Evolutionary conservation across 1,139 yeast genomes (phyloP), one percentile per base, ranked within the genome.

Genomic region (Scheffersomyces illinoinensis): DNA sequence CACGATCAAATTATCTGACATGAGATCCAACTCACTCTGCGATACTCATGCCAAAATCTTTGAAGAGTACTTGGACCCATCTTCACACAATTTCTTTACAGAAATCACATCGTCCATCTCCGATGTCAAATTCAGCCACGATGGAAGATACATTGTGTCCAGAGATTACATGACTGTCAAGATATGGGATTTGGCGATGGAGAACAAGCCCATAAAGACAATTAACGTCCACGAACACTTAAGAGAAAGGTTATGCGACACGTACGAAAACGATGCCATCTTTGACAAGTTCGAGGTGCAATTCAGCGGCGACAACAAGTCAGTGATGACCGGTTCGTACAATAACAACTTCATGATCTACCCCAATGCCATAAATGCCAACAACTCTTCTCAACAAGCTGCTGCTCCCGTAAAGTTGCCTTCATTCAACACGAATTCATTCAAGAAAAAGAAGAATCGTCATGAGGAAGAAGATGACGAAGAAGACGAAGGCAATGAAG

Each of bases 171-270:
- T 96, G 91, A 91, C 98, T 12, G 97, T 95, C 54, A 96, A 95
- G 76, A 90, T 96, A 67, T 95, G 99, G 99, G 99, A 96, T 79
- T 85, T 96, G 65, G 93, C 93, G 64, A 96, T 95, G 99, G 98
- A 95, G 75, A 89, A 88, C 66, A 92, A 90, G 74, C 99, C 99
- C 33, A 79, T 96, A 59, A 92, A 92, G 75, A 93, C 98, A 17
- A 93, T 96, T 64, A 92, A 91, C 74, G 95, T 96, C 65, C 99
- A 96, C 75, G 99, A 96, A 73, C 96, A 92, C 73, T 85, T 96
- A 68, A 87, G 97, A 68, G 97, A 93, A 70, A 84, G 96, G 71
- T 82, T 96, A 70, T 95, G 98, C 77, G 98, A 96, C 75, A 93
- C 98, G 52, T 96, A 96, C 78, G 99, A 96, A 75, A 93, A 93